phyloP scores from a whole-genome alignment of 495 filamentous ascomycete species.

The Aspergillus asperescens region DNA sequence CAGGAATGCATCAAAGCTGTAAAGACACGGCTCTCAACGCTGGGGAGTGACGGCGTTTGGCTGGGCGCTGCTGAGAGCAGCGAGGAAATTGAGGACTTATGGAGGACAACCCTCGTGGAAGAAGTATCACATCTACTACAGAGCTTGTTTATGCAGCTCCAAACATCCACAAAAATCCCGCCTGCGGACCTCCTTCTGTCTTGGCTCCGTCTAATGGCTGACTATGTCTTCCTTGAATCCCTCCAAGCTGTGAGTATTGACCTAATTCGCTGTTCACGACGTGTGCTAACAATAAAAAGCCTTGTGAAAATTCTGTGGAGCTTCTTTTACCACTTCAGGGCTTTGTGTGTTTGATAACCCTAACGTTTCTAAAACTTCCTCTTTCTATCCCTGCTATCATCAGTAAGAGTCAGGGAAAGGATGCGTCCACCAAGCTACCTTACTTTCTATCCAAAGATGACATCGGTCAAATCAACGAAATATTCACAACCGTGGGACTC shows the following conservation, averaged over 20 bases:
- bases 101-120: slow-evolving; percentile 56
- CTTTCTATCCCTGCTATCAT: slow-evolving; percentile 31
- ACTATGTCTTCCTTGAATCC: slow-evolving; percentile 58
- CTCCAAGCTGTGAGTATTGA: slow-evolving; percentile 49
- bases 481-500: slow-evolving; percentile 50
- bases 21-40: slow-evolving; percentile 36
- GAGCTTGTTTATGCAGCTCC: slow-evolving; percentile 64
- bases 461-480: slow-evolving; percentile 59
- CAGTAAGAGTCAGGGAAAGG: slow-evolving; percentile 13
- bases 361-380: slow-evolving; percentile 68
- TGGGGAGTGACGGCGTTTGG: slow-evolving; percentile 51
- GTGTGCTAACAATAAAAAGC: slow-evolving; percentile 25
- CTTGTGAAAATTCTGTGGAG: slow-evolving; percentile 40
- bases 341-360: slow-evolving; percentile 64
- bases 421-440: slow-evolving; percentile 34
- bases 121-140: slow-evolving; percentile 70
- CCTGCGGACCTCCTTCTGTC: slow-evolving; percentile 53
- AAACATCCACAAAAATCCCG: slow-evolving; percentile 49
- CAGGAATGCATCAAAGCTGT: slow-evolving; percentile 43
- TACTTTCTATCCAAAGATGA: slow-evolving; percentile 60
- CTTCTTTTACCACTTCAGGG: slow-evolving; percentile 58
- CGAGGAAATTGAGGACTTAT: slow-evolving; percentile 54
- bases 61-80: slow-evolving; percentile 38
- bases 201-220: slow-evolving; percentile 69
- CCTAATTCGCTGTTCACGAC: neutral